Conservation (phyloP, 1,284 basidiomycete species). For the Chalciporus piperatoides region DNA sequence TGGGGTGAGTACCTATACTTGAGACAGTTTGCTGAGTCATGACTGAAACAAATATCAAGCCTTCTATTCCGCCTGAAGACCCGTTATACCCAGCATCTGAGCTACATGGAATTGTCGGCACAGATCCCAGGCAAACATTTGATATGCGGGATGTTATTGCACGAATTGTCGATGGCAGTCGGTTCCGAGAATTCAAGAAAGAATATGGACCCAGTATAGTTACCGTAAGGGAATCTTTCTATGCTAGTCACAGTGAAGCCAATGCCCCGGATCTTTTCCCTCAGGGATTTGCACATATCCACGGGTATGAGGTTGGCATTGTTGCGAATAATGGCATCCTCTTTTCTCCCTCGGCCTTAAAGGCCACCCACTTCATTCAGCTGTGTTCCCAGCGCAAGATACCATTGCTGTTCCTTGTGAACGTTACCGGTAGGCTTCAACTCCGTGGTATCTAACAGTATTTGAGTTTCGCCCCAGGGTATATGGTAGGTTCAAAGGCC, state of each 20-base stretch:
- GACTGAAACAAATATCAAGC: constrained; percentile 40
- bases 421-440: constrained; percentile 66
- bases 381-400: constrained; percentile 90
- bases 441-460: neutral
- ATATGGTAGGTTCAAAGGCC: constrained; percentile 94
- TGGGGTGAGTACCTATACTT: constrained; percentile 41
- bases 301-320: constrained; percentile 86
- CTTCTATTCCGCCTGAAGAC: constrained; percentile 55
- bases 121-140: constrained; percentile 82
- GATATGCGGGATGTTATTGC: constrained; percentile 95
- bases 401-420: constrained; percentile 90
- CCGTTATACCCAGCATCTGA: constrained; percentile 82
- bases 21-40: neutral
- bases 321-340: constrained; percentile 94
- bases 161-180: constrained; percentile 86
- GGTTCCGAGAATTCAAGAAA: constrained; percentile 94
- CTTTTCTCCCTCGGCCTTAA: constrained; percentile 89
- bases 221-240: constrained; percentile 53
- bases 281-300: constrained; percentile 87
- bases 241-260: constrained; percentile 6
- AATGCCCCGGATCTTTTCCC: constrained; percentile 2
- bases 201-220: constrained; percentile 90
- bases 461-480: constrained; percentile 45
- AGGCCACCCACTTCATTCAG: constrained; percentile 94
- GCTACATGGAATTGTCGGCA: constrained; percentile 88